These are phyloP conservation scores for Aureobasidium namibiae DNA, from an alignment of 2,329 filamentous ascomycete genomes.

Conservation along the genomic window DNA sequence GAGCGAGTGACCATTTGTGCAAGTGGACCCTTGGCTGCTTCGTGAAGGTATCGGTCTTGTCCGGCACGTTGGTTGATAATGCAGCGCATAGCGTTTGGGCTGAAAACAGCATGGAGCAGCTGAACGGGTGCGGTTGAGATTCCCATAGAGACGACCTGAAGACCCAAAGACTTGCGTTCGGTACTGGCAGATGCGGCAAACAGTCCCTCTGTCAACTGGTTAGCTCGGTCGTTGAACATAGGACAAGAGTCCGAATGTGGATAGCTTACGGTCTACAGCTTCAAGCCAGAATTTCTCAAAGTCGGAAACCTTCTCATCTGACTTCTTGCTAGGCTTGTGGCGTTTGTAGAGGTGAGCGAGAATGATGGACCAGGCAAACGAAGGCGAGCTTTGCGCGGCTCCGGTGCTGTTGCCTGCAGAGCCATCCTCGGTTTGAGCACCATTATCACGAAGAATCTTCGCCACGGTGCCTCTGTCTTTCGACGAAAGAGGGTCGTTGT, in stretches of 20 bases:
- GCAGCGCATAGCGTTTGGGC: slow-evolving; percentile 72
- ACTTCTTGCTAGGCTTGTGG: slow-evolving; percentile 18
- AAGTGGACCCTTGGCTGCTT: slow-evolving; percentile 67
- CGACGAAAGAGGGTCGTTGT: slow-evolving; percentile 61
- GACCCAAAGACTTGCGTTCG: slow-evolving; percentile 85
- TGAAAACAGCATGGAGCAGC: slow-evolving; percentile 59
- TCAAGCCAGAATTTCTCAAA: slow-evolving; percentile 80
- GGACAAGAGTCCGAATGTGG: background rate
- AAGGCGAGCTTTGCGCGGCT: slow-evolving; percentile 70
- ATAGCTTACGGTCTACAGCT: slow-evolving; percentile 64
- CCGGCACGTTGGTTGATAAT: slow-evolving; percentile 76
- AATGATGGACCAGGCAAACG: slow-evolving; percentile 82
- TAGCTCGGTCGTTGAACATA: slow-evolving; percentile 12
- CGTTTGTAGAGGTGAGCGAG: slow-evolving; percentile 39
- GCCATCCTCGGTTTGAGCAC: slow-evolving; percentile 38
- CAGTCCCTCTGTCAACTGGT: slow-evolving; percentile 55
- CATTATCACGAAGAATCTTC: slow-evolving; percentile 71
- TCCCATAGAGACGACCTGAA: slow-evolving; percentile 69
- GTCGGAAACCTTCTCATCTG: slow-evolving; percentile 20
- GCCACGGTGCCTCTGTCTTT: slow-evolving; percentile 62
- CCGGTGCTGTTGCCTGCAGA: slow-evolving; percentile 42
- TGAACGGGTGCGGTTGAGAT: slow-evolving; percentile 46
- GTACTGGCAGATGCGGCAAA: slow-evolving; percentile 76
- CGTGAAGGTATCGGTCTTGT: slow-evolving; percentile 70
- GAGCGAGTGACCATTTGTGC: slow-evolving; percentile 60